Base-by-base conservation (phyloP, 2,329 filamentous ascomycete genomes). In the Calonectria hawksworthii region DNA sequence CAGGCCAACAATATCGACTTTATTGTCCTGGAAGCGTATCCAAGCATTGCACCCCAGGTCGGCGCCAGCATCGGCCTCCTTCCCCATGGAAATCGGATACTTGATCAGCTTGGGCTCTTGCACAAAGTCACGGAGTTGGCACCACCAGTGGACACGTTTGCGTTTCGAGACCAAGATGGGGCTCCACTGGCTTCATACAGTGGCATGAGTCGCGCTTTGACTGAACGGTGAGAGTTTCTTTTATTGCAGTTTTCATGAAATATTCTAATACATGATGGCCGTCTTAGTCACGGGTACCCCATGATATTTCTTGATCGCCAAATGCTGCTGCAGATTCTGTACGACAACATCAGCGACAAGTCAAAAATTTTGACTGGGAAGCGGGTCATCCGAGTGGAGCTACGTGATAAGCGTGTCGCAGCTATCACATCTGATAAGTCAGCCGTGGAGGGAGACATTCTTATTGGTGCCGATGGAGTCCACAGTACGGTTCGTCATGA, bases 41-140 rank as follows among this genome's bases (percentile, higher is more conserved):
- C 74, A 0, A 80, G 84, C 0, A 85, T 90, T 28, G 85, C 85
- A 1, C 88, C 89, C 0, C 82, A 86, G 47, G 81, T 87, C 0
- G 90, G 90, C 0, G 88, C 88, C 0, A 86, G 84, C 14, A 88
- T 91, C 47, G 88, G 84, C 1, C 76, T 90, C 0, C 73, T 84
- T 0, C 84, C 89, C 0, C 83, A 88, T 63, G 87, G 87, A 2
- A 73, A 80, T 11, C 83, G 86, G 0, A 87, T 91, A 10, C 78
- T 90, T 1, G 89, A 90, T 64, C 90, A 91, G 78, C 77, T 91
- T 1, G 76, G 77, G 4, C 75, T 81, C 8, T 84, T 83, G 47
- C 79, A 84, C n/a, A 66, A 68, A 21, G 23, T 73, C 3, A 16
- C 67, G 21, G 23, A 54, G 13, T 30, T 74, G 16, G 26, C 50